Evolutionary conservation across 306 rosid species (phyloP), one percentile per base, ranked within the genome.

Genomic region (Alnus glutinosa): DNA sequence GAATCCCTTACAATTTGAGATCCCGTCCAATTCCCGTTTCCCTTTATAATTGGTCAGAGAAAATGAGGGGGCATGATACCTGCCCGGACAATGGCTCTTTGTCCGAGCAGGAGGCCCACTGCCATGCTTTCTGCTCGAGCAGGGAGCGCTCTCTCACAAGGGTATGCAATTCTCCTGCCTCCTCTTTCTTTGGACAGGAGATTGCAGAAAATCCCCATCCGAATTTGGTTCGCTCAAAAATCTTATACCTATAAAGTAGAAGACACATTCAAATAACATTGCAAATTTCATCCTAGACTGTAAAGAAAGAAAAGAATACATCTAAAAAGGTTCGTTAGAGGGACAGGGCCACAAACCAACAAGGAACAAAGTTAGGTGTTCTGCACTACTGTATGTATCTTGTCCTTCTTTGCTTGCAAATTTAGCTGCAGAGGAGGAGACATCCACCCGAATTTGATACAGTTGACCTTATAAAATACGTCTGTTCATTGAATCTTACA

Each of bases 381-480:
- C n/a, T 70, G 28, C 64, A 64, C 71, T 75, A 83, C 85, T 80
- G 85, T 66, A 77, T 75, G 68, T 28, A 39, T 59, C 64, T 71
- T 16, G 58, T 78, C 62, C 67, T 58, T 78, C 62, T 59, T 58
- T 81, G 77, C 69, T 77, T 78, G 77, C 63, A 49, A 66, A 80
- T 74, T 39, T 50, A 55, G 37, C 30, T 46, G 80, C 73, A 74
- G 77, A 70, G 72, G 75, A 74, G 62, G 85, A 77, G 78, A 75
- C 85, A 85, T 67, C 77, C 71, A 61, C 78, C 52, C 71, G 18
- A 47, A 71, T 70, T 3, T 42, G 69, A 58, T 48, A 46, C 75
- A 74, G 87, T 78, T 80, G 87, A 83, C 83, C 80, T 61, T 47
- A 49, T 71, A 47, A 81, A 36, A 46, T 75, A 48, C 30, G 34